A percentile compares a stretch with the other conserved stretches of the same genome.
These are phyloP conservation scores for Podosphaera aphanis DNA, from an alignment of 2,329 filamentous ascomycete genomes.

Conservation along the genomic window DNA sequence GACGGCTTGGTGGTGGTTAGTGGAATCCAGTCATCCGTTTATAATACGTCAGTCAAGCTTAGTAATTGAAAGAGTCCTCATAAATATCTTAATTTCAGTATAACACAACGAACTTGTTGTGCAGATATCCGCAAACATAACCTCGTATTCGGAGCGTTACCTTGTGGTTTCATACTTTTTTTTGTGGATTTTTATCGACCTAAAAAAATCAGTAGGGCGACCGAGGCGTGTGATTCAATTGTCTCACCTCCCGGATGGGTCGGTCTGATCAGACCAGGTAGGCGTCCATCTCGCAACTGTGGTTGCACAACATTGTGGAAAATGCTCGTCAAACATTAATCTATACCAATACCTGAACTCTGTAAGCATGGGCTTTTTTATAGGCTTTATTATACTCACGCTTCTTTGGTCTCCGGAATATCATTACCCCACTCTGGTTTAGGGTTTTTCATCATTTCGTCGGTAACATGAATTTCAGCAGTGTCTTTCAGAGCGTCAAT, in stretches of 20 bases:
- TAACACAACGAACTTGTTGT: too few relatives aligned
- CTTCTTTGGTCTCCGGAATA: constrained; percentile 89
- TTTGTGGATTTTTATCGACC: constrained; percentile 54
- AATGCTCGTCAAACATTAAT: constrained; percentile 96
- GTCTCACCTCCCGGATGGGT: constrained; percentile 50
- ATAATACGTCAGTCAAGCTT: too few relatives aligned
- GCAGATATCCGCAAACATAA: too few relatives aligned
- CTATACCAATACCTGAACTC: constrained; percentile 71
- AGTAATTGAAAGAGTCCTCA: too few relatives aligned
- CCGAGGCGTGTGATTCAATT: background rate
- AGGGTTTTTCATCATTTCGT: constrained; percentile 97
- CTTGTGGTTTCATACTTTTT: constrained; percentile 37
- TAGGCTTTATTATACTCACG: constrained; percentile 27
- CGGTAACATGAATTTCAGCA: constrained; percentile 69
- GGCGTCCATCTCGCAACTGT: constrained; percentile 95
- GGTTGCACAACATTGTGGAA: constrained; percentile 70
- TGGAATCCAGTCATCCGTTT: too few relatives aligned
- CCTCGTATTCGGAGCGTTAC: too few relatives aligned
- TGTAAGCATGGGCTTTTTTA: constrained; percentile 3
- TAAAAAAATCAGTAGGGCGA: constrained; percentile 15
- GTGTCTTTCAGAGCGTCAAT: constrained; percentile 94
- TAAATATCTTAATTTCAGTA: too few relatives aligned
- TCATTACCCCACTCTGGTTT: constrained; percentile 90
- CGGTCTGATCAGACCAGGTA: constrained; percentile 88
- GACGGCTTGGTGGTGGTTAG: too few relatives aligned